Conservation (phyloP, 441 rosid genomes). For the Kokia cookei region DNA sequence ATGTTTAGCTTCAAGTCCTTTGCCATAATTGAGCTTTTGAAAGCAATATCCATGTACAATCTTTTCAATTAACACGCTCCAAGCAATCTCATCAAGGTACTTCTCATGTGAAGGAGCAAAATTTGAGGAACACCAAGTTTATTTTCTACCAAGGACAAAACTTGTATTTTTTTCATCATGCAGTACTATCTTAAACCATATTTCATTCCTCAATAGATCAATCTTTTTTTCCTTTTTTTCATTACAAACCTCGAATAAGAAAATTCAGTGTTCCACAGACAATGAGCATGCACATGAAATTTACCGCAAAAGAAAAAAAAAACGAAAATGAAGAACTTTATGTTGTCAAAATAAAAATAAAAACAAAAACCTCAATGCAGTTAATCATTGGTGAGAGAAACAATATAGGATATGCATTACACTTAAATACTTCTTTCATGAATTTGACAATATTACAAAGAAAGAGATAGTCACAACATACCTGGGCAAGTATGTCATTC, state of each 20-base stretch:
- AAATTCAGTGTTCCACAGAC: background rate
- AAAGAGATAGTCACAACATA: slow-evolving; percentile 19
- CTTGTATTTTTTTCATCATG: background rate
- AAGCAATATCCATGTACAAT: background rate
- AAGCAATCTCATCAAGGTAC: background rate
- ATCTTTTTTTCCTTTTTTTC: background rate
- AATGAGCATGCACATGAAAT: background rate
- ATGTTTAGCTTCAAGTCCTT: background rate
- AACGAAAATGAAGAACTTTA: background rate
- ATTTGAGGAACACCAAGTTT: background rate
- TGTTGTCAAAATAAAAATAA: background rate
- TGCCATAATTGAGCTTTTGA: background rate
- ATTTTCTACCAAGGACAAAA: background rate
- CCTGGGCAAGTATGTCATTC: slow-evolving; percentile 99
- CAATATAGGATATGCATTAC: background rate
- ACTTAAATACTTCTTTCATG: background rate
- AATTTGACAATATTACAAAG: background rate
- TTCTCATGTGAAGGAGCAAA: background rate
- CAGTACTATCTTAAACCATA: background rate
- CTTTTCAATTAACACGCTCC: background rate
- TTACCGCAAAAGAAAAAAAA: background rate
- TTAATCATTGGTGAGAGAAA: background rate
- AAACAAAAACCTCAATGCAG: background rate
- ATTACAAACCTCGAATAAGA: background rate
- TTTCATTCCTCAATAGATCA: background rate